A percentile compares a stretch with the other conserved stretches of the same genome.
These are phyloP conservation scores for Claviceps maximensis DNA, from an alignment of 2,329 filamentous ascomycete genomes.

Conservation along the genomic window DNA sequence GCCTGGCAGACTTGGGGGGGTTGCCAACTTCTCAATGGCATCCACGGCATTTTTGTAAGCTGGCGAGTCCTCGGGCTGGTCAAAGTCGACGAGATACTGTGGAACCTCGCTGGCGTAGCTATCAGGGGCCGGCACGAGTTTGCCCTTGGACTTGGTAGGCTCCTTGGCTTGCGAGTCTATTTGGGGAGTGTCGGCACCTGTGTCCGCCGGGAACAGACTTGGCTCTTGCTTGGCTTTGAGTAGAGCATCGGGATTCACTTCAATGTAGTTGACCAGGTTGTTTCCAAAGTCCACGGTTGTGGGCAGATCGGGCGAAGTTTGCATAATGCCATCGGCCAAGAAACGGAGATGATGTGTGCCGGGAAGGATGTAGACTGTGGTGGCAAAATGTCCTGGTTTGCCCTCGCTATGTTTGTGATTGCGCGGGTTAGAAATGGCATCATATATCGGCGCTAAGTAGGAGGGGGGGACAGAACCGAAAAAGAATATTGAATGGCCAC, in stretches of 20 bases:
- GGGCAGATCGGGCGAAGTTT: slow-evolving; percentile 71
- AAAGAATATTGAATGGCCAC: no score
- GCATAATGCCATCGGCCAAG: slow-evolving; percentile 87
- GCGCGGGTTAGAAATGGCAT: neutral
- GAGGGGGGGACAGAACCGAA: no score
- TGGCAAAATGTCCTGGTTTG: slow-evolving; percentile 53
- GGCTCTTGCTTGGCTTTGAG: slow-evolving; percentile 16
- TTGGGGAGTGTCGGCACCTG: slow-evolving; percentile 2
- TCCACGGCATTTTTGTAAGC: slow-evolving; percentile 61
- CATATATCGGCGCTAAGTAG: no score
- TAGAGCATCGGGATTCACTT: slow-evolving; percentile 63
- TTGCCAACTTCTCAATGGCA: slow-evolving; percentile 66
- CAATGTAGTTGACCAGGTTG: slow-evolving; percentile 96
- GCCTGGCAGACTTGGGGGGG: slow-evolving; percentile 72
- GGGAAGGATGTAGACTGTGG: slow-evolving; percentile 70
- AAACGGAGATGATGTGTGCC: slow-evolving; percentile 97
- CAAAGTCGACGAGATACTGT: slow-evolving; percentile 73
- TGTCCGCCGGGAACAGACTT: slow-evolving; percentile 6
- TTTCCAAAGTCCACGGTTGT: slow-evolving; percentile 97
- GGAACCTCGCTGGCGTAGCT: slow-evolving; percentile 66
- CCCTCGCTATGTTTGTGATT: slow-evolving; percentile 28
- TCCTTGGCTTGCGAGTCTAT: slow-evolving; percentile 22
- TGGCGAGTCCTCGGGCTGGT: slow-evolving; percentile 66
- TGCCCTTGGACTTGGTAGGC: slow-evolving; percentile 35
- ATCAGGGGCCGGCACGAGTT: slow-evolving; percentile 39